These are phyloP conservation scores for Curvularia spicifera DNA, from an alignment of 2,329 filamentous ascomycete species.

Conservation along the genomic window DNA sequence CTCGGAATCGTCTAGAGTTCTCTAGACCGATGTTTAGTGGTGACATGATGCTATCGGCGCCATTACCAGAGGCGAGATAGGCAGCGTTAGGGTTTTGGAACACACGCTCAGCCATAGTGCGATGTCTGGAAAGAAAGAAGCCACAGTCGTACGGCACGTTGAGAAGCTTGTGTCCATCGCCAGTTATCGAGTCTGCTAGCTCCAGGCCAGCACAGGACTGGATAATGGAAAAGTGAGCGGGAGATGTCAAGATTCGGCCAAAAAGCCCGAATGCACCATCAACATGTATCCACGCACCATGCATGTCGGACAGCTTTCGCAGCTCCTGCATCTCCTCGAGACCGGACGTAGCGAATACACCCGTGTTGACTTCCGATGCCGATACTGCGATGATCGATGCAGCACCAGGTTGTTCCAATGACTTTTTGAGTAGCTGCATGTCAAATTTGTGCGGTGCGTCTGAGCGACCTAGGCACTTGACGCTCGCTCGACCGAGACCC, in stretches of 20 bases:
- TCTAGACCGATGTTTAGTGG: conserved; percentile 88
- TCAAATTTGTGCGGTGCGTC: conserved; percentile 73
- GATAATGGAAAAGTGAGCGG: conserved; percentile 64
- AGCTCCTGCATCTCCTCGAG: conserved; percentile 66
- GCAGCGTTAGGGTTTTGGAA: conserved; percentile 77
- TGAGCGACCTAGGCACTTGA: conserved; percentile 65
- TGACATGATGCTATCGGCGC: conserved; percentile 65
- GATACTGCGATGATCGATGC: conserved; percentile 83
- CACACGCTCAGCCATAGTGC: conserved; percentile 10
- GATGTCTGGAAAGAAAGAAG: conserved; percentile 76
- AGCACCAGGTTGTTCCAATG: conserved; percentile 61
- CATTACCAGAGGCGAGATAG: conserved; percentile 65
- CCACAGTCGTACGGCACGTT: conserved; percentile 96
- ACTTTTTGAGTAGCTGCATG: conserved; percentile 66
- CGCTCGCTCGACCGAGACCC: conserved; percentile 73
- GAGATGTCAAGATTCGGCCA: conserved; percentile 67
- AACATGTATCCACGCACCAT: conserved; percentile 85
- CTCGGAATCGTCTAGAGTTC: conserved; percentile 89
- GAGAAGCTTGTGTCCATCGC: conserved; percentile 89
- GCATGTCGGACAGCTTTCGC: conserved; percentile 71
- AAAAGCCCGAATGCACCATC: conserved; percentile 92
- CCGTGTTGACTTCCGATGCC: conserved; percentile 89
- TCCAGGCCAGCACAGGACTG: conserved; percentile 69
- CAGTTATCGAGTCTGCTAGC: conserved; percentile 83
- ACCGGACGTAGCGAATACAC: conserved; percentile 72